These are phyloP conservation scores for Picea sitchensis DNA, from an alignment of 75 land plant genomes.

Conservation along the genomic window DNA sequence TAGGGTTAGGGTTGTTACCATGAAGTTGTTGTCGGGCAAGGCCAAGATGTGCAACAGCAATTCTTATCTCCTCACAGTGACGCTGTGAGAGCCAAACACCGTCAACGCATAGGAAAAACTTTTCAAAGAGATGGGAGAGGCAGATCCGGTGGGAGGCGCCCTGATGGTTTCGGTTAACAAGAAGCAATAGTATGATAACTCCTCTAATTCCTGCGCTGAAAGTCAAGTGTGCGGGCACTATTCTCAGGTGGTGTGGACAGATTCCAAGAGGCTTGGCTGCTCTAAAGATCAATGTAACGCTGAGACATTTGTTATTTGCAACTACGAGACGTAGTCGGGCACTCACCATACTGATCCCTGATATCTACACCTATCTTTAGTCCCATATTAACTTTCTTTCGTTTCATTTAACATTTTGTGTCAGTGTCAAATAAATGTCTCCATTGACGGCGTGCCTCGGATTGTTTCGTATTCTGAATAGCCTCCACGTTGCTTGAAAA, in stretches of 20 bases:
- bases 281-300: constrained; percentile 24
- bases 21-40: background rate
- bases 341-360: constrained; percentile 22
- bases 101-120: no score
- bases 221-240: constrained; percentile 47
- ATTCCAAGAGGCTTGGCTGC: constrained; percentile 38
- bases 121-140: constrained; percentile 14
- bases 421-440: no score
- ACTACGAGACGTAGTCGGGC: constrained; percentile 33
- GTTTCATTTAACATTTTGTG: no score
- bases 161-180: constrained; percentile 24
- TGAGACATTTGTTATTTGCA: constrained; percentile 35
- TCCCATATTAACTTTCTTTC: no score
- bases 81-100: constrained; percentile 2
- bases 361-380: no score
- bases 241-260: constrained; percentile 51
- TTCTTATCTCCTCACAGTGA: constrained; percentile 16
- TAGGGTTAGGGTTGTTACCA: no score
- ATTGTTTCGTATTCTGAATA: no score
- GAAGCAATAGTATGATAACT: constrained; percentile 16
- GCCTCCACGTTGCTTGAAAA: no score
- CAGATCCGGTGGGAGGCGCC: constrained; percentile 7
- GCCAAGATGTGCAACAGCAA: constrained; percentile 15
- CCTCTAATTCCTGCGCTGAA: constrained; percentile 28
- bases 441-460: no score